Evolutionary conservation across 169 alveolate genomes (phyloP).

Genomic region (Cryptosporidium viatorum): DNA sequence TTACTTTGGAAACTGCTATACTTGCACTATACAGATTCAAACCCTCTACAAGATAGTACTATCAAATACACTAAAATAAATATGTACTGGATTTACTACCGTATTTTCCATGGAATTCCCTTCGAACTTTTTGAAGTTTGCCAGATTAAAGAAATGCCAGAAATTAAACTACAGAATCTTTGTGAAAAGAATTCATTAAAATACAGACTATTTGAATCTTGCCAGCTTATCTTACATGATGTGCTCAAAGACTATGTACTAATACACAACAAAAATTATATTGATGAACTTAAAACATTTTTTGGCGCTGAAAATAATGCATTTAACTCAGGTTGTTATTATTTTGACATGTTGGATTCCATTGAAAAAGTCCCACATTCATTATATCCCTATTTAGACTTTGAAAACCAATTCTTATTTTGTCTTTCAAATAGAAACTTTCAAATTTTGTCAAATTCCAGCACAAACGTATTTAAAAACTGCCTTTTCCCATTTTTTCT

Average conservation of each 20-base stretch:
- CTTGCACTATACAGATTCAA: background rate
- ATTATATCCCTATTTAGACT: constrained; percentile 36
- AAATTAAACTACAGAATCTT: background rate
- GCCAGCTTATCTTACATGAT: background rate
- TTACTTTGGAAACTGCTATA: constrained; percentile 16
- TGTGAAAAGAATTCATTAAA: background rate
- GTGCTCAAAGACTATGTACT: constrained; percentile 22
- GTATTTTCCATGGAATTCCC: constrained; percentile 70
- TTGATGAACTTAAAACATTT: constrained; percentile 24
- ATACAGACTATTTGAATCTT: background rate
- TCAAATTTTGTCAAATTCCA: constrained; percentile 34
- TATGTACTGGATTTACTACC: constrained; percentile 69
- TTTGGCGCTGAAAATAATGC: constrained; percentile 12
- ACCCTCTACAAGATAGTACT: background rate
- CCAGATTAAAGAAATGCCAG: constrained; percentile 9
- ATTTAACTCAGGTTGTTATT: constrained; percentile 27
- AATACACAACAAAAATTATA: constrained; percentile 6
- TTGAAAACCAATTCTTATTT: constrained; percentile 50
- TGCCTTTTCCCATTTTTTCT: constrained; percentile 18
- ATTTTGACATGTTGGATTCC: constrained; percentile 52
- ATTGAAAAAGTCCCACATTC: constrained; percentile 35
- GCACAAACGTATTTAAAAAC: background rate
- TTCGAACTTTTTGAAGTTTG: constrained; percentile 39
- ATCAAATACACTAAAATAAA: background rate
- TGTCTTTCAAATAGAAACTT: constrained; percentile 39